Evolutionary conservation across 192 early-diverging fungal species (phyloP).

Genomic region (Backusella circina): DNA sequence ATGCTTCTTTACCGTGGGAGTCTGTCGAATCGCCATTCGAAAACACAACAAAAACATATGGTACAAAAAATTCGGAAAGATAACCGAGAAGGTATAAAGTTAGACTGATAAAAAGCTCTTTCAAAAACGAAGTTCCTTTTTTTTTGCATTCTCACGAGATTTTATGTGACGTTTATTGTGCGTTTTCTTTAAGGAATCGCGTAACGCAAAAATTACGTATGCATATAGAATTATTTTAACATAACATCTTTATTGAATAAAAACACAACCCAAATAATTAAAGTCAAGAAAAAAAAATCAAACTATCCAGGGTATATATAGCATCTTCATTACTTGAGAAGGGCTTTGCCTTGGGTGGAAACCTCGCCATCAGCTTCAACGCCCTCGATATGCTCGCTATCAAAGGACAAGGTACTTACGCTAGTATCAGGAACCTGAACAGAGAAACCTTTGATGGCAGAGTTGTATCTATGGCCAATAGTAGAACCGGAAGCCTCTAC

Average conservation of each 20-base stretch:
- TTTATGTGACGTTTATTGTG: neutral
- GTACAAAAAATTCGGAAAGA: neutral
- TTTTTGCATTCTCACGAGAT: constrained; percentile 1
- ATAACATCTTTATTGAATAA: neutral
- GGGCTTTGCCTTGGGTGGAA: constrained; percentile 20
- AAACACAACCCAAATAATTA: neutral
- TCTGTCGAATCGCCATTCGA: neutral
- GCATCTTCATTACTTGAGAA: constrained; percentile 11
- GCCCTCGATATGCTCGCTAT: constrained; percentile 4
- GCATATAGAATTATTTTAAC: neutral
- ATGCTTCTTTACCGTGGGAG: neutral
- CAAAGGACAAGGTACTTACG: constrained; percentile 12
- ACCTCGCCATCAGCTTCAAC: constrained; percentile 34
- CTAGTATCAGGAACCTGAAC: constrained; percentile 23
- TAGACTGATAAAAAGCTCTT: neutral
- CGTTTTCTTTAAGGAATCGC: neutral
- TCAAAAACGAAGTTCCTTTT: neutral
- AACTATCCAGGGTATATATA: neutral
- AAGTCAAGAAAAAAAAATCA: neutral
- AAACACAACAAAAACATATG: neutral
- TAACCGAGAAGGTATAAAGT: neutral
- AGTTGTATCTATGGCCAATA: constrained; percentile 26
- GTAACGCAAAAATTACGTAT: constrained; percentile 6
- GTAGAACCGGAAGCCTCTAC: constrained; percentile 13
- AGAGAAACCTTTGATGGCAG: constrained; percentile 31